Conservation (phyloP, 208 protist species). For the Angomonas ambiguus region DNA sequence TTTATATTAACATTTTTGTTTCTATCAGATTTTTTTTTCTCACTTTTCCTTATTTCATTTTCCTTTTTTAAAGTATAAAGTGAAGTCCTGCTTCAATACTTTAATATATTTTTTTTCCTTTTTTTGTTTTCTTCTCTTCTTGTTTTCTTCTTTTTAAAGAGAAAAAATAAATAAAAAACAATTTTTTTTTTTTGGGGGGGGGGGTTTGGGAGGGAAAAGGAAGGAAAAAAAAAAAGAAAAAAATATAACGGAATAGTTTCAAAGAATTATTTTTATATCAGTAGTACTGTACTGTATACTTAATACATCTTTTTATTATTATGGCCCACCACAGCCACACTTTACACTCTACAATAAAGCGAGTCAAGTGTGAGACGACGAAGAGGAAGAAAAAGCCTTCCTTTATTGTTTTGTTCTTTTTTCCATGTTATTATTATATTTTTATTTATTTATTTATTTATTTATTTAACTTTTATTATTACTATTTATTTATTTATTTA, state of each 20-base stretch:
- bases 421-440: conserved; percentile 23
- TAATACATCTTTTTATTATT: conserved; percentile 16
- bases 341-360: conserved; percentile 2
- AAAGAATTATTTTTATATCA: background rate
- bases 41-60: conserved; percentile 1
- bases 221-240: conserved; percentile 1
- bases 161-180: conserved; percentile 1
- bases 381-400: conserved; percentile 36
- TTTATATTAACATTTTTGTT: background rate
- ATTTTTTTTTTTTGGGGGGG: background rate
- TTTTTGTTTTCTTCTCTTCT: background rate
- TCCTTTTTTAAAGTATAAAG: background rate
- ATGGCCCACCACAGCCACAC: too few relatives aligned
- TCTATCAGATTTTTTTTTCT: background rate
- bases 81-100: background rate
- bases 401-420: conserved; percentile 22
- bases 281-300: background rate
- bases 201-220: background rate
- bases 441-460: conserved; percentile 22
- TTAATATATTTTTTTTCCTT: background rate
- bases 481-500: too few relatives aligned
- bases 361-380: conserved; percentile 10
- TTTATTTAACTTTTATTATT: background rate
- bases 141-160: background rate
- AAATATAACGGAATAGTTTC: background rate